Conservation (phyloP, 805 yeast genomes). For the Candida krabiensis region DNA sequence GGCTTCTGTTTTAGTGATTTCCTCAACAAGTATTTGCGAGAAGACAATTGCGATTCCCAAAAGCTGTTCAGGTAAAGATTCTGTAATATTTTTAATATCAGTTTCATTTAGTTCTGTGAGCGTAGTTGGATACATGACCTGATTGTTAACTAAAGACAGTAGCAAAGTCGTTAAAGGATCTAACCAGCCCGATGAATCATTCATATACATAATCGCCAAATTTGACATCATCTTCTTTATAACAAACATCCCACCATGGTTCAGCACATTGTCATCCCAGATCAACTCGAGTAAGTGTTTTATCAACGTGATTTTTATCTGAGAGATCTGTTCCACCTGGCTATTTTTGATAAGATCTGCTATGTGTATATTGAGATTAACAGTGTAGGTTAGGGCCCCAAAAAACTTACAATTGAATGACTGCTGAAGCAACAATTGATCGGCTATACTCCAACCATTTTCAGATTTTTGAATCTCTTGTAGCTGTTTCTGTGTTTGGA, state of each 20-base stretch:
- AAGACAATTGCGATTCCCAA: constrained; percentile 30
- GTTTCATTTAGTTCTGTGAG: not conserved
- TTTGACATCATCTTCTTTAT: constrained; percentile 59
- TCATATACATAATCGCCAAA: constrained; percentile 47
- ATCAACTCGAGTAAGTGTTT: constrained; percentile 15
- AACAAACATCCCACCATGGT: constrained; percentile 39
- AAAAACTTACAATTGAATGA: constrained; percentile 62
- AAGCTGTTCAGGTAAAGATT: constrained; percentile 5
- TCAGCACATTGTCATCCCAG: constrained; percentile 14
- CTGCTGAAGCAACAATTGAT: constrained; percentile 41
- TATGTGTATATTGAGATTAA: constrained; percentile 43
- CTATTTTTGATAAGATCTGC: constrained; percentile 6
- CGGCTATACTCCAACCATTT: constrained; percentile 59
- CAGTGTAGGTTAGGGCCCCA: constrained; percentile 80
- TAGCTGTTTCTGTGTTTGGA: constrained; percentile 50
- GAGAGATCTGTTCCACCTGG: constrained; percentile 7
- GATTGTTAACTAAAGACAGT: constrained; percentile 10
- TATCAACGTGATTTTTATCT: constrained; percentile 10
- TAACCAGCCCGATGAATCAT: constrained; percentile 38
- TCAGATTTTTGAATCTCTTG: constrained; percentile 59
- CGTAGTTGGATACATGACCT: constrained; percentile 4
- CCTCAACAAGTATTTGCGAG: constrained; percentile 52
- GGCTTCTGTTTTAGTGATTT: constrained; percentile 39
- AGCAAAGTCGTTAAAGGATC: constrained; percentile 38
- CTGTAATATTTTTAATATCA: constrained; percentile 3